Evolutionary conservation across 2,329 filamentous ascomycete genomes (phyloP), one percentile per base, ranked within the genome.

Genomic region (Laburnicola sp.): DNA sequence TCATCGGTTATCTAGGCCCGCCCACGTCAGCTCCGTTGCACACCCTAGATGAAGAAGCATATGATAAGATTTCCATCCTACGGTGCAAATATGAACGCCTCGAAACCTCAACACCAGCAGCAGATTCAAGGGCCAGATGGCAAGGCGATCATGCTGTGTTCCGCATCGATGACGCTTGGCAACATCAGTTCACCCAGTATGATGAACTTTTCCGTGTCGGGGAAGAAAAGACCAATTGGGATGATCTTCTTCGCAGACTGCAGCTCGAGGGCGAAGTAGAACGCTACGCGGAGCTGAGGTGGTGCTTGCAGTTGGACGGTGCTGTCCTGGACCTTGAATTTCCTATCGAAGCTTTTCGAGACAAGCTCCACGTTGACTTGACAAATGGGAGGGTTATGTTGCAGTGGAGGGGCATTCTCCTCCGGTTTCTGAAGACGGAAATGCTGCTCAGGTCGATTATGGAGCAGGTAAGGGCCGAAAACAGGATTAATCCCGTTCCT

Each of bases 301-400:
- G 68, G 68, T 62, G 60, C 25, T 57, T 70, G 16, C 50, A 57
- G 11, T 40, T 70, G 3, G 68, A 68, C 35, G 45, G 60, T 16
- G 54, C 59, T 1, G 66, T 70, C 0, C 43, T 66, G 2, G 68
- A 71, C 41, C 21, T 67, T 2, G 60, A 58, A 2, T 50, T 64
- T 5, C 57, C 63, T 1, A 28, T 53, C 0, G 58, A 61, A 11
- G 7, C 30, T 6, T 30, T 37, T 6, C 48, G 48, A 30, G 22
- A 41, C 8, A 34, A 32, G 3, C 51, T 60, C 30, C 45, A 55
- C 3, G 22, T 66, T 16, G 44, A 48, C 25, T 28, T 63, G 2
- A 21, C 26, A 0, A 43, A 32, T 8, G 42, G 43, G 0, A 49
- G 5, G 3, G 30, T 68, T 1, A 45, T 26, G 11, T 39, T 68